Evolutionary conservation across 495 filamentous ascomycete species (phyloP).

Genomic region (Penicillium manginii): DNA sequence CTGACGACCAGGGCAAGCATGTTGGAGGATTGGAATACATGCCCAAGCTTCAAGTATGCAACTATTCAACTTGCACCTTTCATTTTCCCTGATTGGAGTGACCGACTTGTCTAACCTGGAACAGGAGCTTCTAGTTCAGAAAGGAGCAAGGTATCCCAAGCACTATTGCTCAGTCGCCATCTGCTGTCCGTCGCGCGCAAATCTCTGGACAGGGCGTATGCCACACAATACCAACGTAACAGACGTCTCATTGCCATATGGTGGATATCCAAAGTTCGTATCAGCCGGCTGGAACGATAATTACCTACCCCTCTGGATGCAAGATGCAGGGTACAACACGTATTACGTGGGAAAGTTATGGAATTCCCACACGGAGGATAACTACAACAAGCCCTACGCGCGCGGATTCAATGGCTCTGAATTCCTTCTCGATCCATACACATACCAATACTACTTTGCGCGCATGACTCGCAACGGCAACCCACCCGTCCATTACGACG

Average conservation of each 20-base stretch:
- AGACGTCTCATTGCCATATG: slow-evolving; percentile 61
- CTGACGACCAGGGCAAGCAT: slow-evolving; percentile 65
- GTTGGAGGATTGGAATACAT: slow-evolving; percentile 60
- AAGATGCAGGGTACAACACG: slow-evolving; percentile 67
- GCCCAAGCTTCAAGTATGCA: slow-evolving; percentile 49
- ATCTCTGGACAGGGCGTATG: slow-evolving; percentile 63
- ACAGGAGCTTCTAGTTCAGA: slow-evolving; percentile 45
- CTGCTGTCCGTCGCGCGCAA: slow-evolving; percentile 63
- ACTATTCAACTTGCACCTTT: neutral
- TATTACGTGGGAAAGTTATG: slow-evolving; percentile 74
- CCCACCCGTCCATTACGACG: slow-evolving; percentile 51
- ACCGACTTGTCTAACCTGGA: neutral
- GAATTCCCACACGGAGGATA: slow-evolving; percentile 60
- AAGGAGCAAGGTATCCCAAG: slow-evolving; percentile 53
- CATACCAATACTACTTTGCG: slow-evolving; percentile 67
- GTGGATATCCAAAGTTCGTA: slow-evolving; percentile 69
- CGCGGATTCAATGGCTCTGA: slow-evolving; percentile 58
- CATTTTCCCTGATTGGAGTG: neutral
- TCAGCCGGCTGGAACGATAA: slow-evolving; percentile 62
- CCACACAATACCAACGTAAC: slow-evolving; percentile 75
- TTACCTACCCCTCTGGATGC: slow-evolving; percentile 70
- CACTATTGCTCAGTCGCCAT: slow-evolving; percentile 63
- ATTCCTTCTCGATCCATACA: slow-evolving; percentile 70
- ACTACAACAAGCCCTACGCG: slow-evolving; percentile 59
- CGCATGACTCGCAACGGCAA: slow-evolving; percentile 61